Evolutionary conservation across 2,329 filamentous ascomycete species (phyloP), one percentile per base, ranked within the genome.

Genomic region (Thielaviopsis punctulata): DNA sequence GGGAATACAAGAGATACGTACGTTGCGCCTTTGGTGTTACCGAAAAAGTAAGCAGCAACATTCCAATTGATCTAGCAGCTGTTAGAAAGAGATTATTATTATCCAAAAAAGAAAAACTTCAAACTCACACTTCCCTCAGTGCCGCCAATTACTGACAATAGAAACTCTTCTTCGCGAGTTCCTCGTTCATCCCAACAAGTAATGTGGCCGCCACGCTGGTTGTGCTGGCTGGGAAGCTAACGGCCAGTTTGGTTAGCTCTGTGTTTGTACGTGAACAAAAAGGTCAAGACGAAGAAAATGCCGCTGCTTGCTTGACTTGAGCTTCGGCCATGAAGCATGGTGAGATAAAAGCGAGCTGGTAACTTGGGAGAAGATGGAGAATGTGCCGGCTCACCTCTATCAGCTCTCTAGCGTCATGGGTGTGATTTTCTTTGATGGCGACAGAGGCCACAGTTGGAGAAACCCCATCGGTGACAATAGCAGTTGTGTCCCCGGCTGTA

Each of bases 21-120:
- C 82, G 81, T 82, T 21, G 82, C 82, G 13, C 74, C 80, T 64
- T 82, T 83, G 63, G 53, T 55, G 44, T 55, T 51, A 24, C 53
- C 53, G 43, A 55, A 55, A 43, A 52, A 55, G 27, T 46, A 55
- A 33, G 53, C 53, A 18, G 53, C 53, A 36, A 55, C 69, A 5
- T 64, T 66, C 58, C 84, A 86, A 60, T 86, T 76, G 5, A 83
- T 71, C 81, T 85, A 52, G 8, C 27, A n/a, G 36, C 36, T 19
- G n/a, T 41, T 41, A 45, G 7, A 9, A 48, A 8, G 22, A 24
- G 46, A 33, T 18, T 44, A 39, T 15, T 2, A 12, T 5, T 44
- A 8, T 1, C 12, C 7, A 7, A 5, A 10, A n/a, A 4, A 3
- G 2, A 13, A 5, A 15, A 12, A 52, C n/a, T 15, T 6, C 2